phyloP scores from a whole-genome alignment of 306 rosid genomes.

The Vachellia collinsii region DNA sequence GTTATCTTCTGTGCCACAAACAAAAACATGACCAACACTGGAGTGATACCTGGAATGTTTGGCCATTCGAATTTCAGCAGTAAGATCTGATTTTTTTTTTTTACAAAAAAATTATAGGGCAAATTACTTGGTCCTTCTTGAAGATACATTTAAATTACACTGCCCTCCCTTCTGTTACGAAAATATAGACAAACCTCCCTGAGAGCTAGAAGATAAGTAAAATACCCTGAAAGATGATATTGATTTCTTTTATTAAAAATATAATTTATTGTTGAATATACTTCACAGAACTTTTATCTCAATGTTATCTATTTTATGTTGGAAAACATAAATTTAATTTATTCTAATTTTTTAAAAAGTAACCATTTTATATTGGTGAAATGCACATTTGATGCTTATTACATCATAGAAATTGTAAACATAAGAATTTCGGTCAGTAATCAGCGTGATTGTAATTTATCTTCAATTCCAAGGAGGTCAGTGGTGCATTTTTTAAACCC shows the following conservation, averaged over 20 bases:
- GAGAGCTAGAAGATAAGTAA: too few species aligned
- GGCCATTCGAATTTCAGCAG: neutral
- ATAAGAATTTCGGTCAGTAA: too few species aligned
- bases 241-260: neutral
- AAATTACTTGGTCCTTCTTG: neutral
- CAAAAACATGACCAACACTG: neutral
- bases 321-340: too few species aligned
- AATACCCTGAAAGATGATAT: neutral
- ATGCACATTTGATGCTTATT: neutral
- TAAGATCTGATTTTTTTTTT: neutral
- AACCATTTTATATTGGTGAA: neutral
- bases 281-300: neutral
- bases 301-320: neutral
- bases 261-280: neutral
- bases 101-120: too few species aligned
- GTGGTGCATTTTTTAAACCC: too few species aligned
- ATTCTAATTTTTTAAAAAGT: too few species aligned
- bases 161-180: neutral
- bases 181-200: too few species aligned
- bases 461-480: too few species aligned
- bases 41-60: slow-evolving; percentile 1
- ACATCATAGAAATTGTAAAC: too few species aligned
- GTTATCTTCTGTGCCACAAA: slow-evolving; percentile 10
- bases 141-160: neutral
- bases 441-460: too few species aligned